Base-by-base conservation (phyloP, 1,284 basidiomycete species). In the Ganoderma lingzhi region DNA sequence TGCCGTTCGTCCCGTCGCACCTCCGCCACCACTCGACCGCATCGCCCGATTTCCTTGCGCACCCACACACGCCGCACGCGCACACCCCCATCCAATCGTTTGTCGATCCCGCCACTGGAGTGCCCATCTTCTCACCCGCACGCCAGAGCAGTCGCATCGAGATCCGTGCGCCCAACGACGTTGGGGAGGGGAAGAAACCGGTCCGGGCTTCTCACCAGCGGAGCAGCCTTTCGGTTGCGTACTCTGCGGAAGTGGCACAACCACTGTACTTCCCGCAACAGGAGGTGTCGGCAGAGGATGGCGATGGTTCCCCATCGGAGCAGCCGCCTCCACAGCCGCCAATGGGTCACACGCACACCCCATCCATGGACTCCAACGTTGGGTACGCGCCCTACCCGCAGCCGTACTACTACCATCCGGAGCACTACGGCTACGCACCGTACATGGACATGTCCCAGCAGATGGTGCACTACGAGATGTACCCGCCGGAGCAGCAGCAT, bases 71-170 rank as follows among this genome's bases (percentile, higher is more conserved):
- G 41, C 89, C 88, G 58, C 86, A 86, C 73, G 87, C 89, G 37
- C 59, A 42, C 39, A 89, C 89, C 53, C 86, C 90, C 9, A 74
- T 88, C 72, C 86, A 85, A 71, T 86, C 86, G 44, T 90, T 89
- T 76, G 81, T 90, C 59, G 90, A 92, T 77, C 87, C 90, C 2
- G 73, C 83, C 12, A 89, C 88, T 37, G 90, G 89, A 23, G 83
- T 84, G 30, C 85, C 90, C 15, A 85, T 94, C 61, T 94, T 94
- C 77, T 83, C 90, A 14, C 88, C 92, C 73, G 90, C 93, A 55
- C 86, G 91, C n/a, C 88, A 91, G 76, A 88, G 85, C 68, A 87
- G 88, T 32, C 87, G 92, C 56, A 82, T 94, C 69, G 89, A 93
- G 80, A 94, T 94, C 63, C 89, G 93, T 67, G 87, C 90, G n/a